These are phyloP conservation scores for Aspergillus cavernicola DNA, from an alignment of 495 filamentous ascomycete genomes.

Conservation along the genomic window DNA sequence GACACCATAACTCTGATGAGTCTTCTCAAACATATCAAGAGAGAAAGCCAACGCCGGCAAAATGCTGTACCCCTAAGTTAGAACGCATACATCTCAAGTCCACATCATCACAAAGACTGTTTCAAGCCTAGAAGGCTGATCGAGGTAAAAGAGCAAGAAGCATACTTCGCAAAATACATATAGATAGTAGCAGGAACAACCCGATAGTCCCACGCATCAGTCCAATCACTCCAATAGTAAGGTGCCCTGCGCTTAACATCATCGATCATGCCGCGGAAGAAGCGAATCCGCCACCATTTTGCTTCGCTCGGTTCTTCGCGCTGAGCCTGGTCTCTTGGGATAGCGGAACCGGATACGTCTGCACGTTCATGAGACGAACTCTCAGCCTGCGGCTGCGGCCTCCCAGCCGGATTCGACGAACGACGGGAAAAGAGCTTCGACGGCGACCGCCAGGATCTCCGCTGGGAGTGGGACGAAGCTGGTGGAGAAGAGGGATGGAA, in stretches of 20 bases:
- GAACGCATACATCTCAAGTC: not conserved
- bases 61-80: conserved; percentile 50
- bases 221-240: conserved; percentile 75
- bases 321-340: not conserved
- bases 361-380: not conserved
- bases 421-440: conserved; percentile 14
- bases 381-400: conserved; percentile 1
- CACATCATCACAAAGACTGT: too few relatives aligned
- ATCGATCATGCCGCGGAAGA: conserved; percentile 63
- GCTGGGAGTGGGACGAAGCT: conserved; percentile 22
- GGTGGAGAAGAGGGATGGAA: conserved; percentile 23
- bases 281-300: conserved; percentile 60
- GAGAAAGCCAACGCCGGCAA: conserved; percentile 80
- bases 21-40: conserved; percentile 82
- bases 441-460: conserved; percentile 32
- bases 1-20: conserved; percentile 72
- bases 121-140: not conserved
- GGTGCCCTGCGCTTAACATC: conserved; percentile 70
- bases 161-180: conserved; percentile 89
- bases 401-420: conserved; percentile 21
- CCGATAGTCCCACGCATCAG: conserved; percentile 81
- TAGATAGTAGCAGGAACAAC: conserved; percentile 78
- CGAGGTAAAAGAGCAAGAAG: not conserved
- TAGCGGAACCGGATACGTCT: not conserved
- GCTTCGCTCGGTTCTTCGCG: conserved; percentile 1